phyloP scores from a whole-genome alignment of 331 rosid genomes.

The Acacia pycnantha region DNA sequence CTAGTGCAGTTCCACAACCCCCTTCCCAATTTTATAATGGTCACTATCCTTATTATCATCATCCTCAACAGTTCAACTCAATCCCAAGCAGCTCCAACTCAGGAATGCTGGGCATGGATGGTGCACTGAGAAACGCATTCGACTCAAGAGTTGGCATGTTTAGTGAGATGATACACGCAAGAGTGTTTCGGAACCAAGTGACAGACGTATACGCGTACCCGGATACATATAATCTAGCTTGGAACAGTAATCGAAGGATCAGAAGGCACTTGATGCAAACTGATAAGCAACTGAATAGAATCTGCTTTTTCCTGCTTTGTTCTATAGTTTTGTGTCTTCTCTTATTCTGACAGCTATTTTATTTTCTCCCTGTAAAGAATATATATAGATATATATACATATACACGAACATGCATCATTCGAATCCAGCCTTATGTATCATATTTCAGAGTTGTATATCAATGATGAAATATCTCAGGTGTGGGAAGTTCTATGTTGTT shows the following conservation, averaged over 20 bases:
- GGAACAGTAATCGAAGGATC: constrained; percentile 48
- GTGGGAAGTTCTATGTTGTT: not conserved
- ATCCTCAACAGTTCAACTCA: constrained; percentile 37
- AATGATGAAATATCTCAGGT: constrained; percentile 16
- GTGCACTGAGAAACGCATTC: constrained; percentile 33
- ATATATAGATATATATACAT: not conserved
- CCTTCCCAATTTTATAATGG: constrained; percentile 31
- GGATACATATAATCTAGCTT: constrained; percentile 48
- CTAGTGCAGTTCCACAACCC: constrained; percentile 31
- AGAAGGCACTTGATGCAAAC: constrained; percentile 43
- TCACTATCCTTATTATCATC: constrained; percentile 38
- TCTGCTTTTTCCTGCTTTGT: constrained; percentile 74
- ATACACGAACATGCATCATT: not conserved
- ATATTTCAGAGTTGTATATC: constrained; percentile 18
- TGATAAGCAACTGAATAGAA: constrained; percentile 50
- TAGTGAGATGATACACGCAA: constrained; percentile 62
- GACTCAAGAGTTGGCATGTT: constrained; percentile 47
- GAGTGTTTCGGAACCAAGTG: constrained; percentile 58
- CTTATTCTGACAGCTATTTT: constrained; percentile 45
- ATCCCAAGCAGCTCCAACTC: constrained; percentile 33
- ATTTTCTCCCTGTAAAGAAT: constrained; percentile 40
- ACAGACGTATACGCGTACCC: constrained; percentile 48
- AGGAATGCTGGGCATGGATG: constrained; percentile 40
- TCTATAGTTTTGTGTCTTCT: constrained; percentile 65
- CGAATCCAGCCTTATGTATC: constrained; percentile 24